Evolutionary conservation across 1,284 basidiomycete species (phyloP).

Genomic region (Afroboletus lepidellus): DNA sequence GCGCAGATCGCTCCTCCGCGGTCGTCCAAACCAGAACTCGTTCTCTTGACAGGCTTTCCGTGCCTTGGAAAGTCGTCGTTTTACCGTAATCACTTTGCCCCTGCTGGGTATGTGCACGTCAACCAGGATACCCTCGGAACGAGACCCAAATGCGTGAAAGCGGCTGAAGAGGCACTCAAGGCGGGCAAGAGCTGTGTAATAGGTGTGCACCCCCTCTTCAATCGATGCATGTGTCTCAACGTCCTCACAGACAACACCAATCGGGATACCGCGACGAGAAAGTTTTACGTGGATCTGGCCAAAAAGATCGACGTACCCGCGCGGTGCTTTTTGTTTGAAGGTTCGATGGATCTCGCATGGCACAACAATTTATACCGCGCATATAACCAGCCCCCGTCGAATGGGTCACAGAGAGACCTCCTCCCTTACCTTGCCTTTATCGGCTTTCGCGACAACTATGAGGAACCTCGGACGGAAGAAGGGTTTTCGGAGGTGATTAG

Average conservation of each 20-base stretch:
- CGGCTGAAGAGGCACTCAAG: conserved; percentile 55
- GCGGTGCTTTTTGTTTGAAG: conserved; percentile 68
- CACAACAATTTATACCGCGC: conserved; percentile 90
- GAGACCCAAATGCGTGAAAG: conserved; percentile 72
- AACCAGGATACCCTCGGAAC: conserved; percentile 84
- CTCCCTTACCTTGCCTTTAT: conserved; percentile 67
- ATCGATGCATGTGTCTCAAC: background rate
- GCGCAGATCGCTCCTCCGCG: conserved; percentile 27
- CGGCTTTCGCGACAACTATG: conserved; percentile 58
- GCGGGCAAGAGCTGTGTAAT: conserved; percentile 71
- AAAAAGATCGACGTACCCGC: conserved; percentile 46
- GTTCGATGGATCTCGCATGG: conserved; percentile 75
- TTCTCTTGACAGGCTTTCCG: conserved; percentile 88
- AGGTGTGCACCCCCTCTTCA: conserved; percentile 44
- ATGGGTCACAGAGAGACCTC: conserved; percentile 48
- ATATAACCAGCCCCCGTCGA: conserved; percentile 51
- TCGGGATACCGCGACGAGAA: conserved; percentile 66
- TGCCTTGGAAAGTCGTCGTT: conserved; percentile 87
- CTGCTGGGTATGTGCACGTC: conserved; percentile 72
- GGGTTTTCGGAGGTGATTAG: conserved; percentile 75
- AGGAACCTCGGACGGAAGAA: conserved; percentile 65
- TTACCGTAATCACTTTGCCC: conserved; percentile 69
- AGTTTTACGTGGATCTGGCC: conserved; percentile 67
- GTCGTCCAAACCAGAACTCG: conserved; percentile 46
- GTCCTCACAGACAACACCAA: conserved; percentile 78